Evolutionary conservation across 2,329 filamentous ascomycete genomes (phyloP).

Genomic region (Podosphaera xanthii): DNA sequence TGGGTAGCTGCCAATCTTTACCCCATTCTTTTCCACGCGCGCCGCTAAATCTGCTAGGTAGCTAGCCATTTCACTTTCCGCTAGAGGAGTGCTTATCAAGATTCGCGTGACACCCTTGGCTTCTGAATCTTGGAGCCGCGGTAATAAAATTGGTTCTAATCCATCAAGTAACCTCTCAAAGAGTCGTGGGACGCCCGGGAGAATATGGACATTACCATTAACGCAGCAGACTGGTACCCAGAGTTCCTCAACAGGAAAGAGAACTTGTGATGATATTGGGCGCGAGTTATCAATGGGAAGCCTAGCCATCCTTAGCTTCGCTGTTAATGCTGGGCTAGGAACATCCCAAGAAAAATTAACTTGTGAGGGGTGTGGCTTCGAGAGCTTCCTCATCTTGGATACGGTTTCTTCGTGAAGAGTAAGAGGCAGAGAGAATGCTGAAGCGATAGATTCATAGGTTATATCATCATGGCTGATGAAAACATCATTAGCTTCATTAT

Average conservation of each 20-base stretch:
- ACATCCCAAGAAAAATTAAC: conserved; percentile 65
- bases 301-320: conserved; percentile 77
- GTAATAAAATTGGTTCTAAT: conserved; percentile 45
- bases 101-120: conserved; percentile 61
- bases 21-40: conserved; percentile 47
- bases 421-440: conserved; percentile 59
- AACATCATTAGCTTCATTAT: neutral
- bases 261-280: conserved; percentile 43
- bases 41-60: conserved; percentile 63
- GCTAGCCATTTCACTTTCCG: conserved; percentile 65
- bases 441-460: conserved; percentile 82
- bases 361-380: conserved; percentile 48
- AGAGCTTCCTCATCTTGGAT: conserved; percentile 62
- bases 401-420: conserved; percentile 57
- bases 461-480: conserved; percentile 72
- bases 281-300: conserved; percentile 52
- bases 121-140: conserved; percentile 54
- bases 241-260: conserved; percentile 59
- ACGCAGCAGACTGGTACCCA: conserved; percentile 84
- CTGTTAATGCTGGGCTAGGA: conserved; percentile 53
- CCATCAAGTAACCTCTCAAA: conserved; percentile 60
- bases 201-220: conserved; percentile 80
- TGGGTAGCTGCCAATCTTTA: conserved; percentile 93
- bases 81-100: conserved; percentile 65
- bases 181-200: conserved; percentile 70